These are phyloP conservation scores for Puccinia triticina DNA, from an alignment of 1,284 basidiomycete genomes.

Conservation along the genomic window DNA sequence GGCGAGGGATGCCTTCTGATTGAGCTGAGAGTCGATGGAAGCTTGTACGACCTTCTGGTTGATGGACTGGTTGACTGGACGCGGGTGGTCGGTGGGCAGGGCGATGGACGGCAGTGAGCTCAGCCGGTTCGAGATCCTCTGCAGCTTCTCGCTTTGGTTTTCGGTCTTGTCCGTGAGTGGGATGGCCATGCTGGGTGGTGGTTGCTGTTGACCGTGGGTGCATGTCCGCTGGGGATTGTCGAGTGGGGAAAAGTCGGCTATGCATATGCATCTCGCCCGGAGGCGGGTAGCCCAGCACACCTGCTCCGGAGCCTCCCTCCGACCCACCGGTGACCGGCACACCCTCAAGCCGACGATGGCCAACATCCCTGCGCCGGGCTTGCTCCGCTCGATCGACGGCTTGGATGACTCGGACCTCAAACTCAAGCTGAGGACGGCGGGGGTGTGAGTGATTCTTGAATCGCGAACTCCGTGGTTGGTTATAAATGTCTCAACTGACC, in stretches of 20 bases:
- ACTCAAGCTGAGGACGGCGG: neutral
- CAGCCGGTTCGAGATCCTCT: neutral
- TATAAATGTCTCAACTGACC: too few relatives aligned
- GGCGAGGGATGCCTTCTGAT: slow-evolving; percentile 61
- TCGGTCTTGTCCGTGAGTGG: neutral
- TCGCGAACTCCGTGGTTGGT: too few relatives aligned
- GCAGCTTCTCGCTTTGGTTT: neutral
- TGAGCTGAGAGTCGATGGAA: slow-evolving; percentile 56
- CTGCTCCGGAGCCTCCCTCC: too few relatives aligned
- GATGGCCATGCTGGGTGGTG: neutral
- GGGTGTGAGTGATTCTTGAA: neutral
- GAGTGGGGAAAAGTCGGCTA: too few relatives aligned
- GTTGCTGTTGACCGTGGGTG: neutral
- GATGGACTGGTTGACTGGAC: slow-evolving; percentile 67
- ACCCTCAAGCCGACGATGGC: neutral
- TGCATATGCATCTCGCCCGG: too few relatives aligned
- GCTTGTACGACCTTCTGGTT: slow-evolving; percentile 77
- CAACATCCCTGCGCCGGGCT: slow-evolving; percentile 18
- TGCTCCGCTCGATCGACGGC: slow-evolving; percentile 7
- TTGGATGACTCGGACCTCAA: slow-evolving; percentile 19
- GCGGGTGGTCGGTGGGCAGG: slow-evolving; percentile 93
- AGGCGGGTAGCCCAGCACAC: too few relatives aligned
- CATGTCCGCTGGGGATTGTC: neutral
- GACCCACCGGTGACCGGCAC: too few relatives aligned
- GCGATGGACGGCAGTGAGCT: slow-evolving; percentile 68